Evolutionary conservation across 192 early-diverging fungal genomes (phyloP), one percentile per base, ranked within the genome.

Genomic region (Coemansia sp.): DNA sequence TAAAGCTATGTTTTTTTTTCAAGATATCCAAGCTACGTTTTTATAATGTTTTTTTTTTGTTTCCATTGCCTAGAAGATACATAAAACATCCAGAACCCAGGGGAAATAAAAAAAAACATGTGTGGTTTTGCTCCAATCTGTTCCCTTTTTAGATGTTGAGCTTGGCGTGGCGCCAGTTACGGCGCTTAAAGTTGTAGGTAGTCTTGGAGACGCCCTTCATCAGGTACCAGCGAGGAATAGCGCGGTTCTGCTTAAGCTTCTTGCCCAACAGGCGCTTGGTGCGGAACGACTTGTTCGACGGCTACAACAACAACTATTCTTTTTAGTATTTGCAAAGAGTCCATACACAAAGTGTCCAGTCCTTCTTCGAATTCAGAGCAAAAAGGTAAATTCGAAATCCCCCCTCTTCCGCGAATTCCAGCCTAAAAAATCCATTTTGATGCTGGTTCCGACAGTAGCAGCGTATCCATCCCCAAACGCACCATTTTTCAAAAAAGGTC

Each of bases 141-240:
- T 10, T 0, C 10, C 10, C 11, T 29, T n/a, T 36, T 92, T 94
- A 98, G 60, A 95, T 66, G 78, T 88, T 86, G 63, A 94, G 80
- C 89, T 99, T 97, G 76, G 90, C 97, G 68, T 89, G 88, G 80
- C 96, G 89, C 96, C 96, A 99, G 89, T 97, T 84, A 51, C 94
- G 87, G 52, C 96, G 85, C 92, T 99, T 99, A 60, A 90, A 82
- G 84, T 95, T 99, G 87, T 94, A 99, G 57, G 91, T 76, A 82
- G 94, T 94, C 72, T 81, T 95, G 83, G 85, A 89, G 58, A 90
- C 92, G 46, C 92, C 85, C 74, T 90, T 85, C 76, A 95, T 79
- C 64, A 92, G 89, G 84, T 94, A 90, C 94, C 94, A 99, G 74
- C 87, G 82, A 51, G 96, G 96, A 60, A 97, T 80, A 58, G 93